Conservation (phyloP, 345 rosid genomes). For the Ceriops zippeliana region DNA sequence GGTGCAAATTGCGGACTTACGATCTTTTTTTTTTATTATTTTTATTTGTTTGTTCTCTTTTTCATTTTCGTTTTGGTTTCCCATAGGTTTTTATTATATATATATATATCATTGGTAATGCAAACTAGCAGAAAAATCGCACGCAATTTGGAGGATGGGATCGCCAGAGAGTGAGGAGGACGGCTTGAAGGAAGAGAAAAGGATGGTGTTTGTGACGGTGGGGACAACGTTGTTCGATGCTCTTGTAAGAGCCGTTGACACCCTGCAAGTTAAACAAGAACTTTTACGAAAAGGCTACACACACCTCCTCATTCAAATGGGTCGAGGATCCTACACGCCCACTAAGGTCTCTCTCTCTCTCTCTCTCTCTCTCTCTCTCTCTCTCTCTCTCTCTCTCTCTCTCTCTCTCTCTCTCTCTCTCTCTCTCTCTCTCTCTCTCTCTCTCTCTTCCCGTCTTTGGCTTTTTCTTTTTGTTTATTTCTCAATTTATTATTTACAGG, state of each 20-base stretch:
- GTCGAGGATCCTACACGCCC: slow-evolving; percentile 70
- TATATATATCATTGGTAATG: no score
- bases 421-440: slow-evolving; percentile 10
- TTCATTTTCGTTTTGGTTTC: no score
- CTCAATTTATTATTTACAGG: no score
- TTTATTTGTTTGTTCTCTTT: no score
- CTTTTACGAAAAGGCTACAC: slow-evolving; percentile 62
- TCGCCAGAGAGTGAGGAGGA: slow-evolving; percentile 36
- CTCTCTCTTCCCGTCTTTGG: no score
- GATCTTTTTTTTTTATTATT: no score
- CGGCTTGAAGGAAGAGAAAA: slow-evolving; percentile 18
- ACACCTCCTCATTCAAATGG: slow-evolving; percentile 80
- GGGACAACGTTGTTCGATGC: slow-evolving; percentile 66
- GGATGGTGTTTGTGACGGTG: slow-evolving; percentile 71
- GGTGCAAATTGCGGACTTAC: no score
- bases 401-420: no score
- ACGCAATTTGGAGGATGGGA: not conserved
- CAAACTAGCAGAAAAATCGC: no score
- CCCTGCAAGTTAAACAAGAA: slow-evolving; percentile 50
- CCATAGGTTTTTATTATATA: no score
- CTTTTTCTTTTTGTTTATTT: no score
- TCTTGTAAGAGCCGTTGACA: slow-evolving; percentile 60
- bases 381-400: slow-evolving; percentile 12
- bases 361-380: slow-evolving; percentile 13
- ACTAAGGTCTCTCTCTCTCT: slow-evolving; percentile 39